These are phyloP conservation scores for Colletotrichum sp. DNA, from an alignment of 2,329 filamentous ascomycete genomes.

Conservation along the genomic window DNA sequence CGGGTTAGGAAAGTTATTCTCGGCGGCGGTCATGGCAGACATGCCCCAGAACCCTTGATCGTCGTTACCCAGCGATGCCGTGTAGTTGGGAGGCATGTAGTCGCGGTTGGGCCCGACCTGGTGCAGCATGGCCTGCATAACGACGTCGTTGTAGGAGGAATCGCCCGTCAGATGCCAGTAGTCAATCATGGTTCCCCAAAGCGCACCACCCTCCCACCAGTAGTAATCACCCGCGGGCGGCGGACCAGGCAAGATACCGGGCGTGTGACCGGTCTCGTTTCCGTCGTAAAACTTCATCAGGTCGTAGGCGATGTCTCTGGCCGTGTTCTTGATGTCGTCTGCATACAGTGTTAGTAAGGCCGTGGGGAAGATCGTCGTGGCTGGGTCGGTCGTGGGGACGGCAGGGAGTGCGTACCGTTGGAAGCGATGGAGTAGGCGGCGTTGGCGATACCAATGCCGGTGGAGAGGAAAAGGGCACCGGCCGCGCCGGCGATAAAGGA, in stretches of 20 bases:
- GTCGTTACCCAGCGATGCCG: conserved; percentile 65
- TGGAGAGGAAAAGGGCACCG: neutral
- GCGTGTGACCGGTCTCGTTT: conserved; percentile 54
- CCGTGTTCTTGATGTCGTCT: conserved; percentile 52
- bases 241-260: conserved; percentile 63
- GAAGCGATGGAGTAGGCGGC: conserved; percentile 15
- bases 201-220: conserved; percentile 76
- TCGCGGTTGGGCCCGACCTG: conserved; percentile 61
- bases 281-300: conserved; percentile 56
- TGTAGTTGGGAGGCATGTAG: conserved; percentile 66
- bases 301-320: conserved; percentile 53
- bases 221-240: conserved; percentile 61
- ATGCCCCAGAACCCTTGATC: conserved; percentile 76
- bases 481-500: conserved; percentile 7
- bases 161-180: conserved; percentile 75
- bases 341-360: neutral
- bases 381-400: neutral
- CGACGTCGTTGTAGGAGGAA: conserved; percentile 62
- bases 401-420: neutral
- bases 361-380: neutral
- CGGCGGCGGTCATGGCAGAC: conserved; percentile 70
- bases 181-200: conserved; percentile 73
- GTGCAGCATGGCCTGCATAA: conserved; percentile 61
- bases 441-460: neutral
- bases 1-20: conserved; percentile 66